Conservation (phyloP, 1,284 basidiomycete species). For the Marasmius fiardii region DNA sequence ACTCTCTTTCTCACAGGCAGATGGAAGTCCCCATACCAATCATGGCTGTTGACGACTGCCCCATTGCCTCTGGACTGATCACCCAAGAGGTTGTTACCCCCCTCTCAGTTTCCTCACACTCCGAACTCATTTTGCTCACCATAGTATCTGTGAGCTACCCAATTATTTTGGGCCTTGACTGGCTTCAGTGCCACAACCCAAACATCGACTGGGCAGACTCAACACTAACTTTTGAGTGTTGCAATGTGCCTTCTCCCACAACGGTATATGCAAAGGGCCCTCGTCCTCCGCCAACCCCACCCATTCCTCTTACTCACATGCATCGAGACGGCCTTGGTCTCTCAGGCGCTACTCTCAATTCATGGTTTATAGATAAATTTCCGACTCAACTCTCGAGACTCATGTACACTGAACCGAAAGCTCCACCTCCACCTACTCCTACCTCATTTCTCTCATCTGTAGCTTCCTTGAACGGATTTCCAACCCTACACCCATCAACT, state of each 20-base stretch:
- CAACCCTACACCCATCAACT: neutral
- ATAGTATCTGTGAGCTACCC: constrained; percentile 12
- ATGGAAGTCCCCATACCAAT: neutral
- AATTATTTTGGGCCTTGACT: constrained; percentile 16
- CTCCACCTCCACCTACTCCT: neutral
- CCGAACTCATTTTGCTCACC: neutral
- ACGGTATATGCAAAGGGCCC: too few species aligned
- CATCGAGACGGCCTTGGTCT: too few species aligned
- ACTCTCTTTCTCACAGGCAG: too few species aligned
- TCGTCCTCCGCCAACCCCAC: too few species aligned
- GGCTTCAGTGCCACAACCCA: constrained; percentile 15
- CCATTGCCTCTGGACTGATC: constrained; percentile 4
- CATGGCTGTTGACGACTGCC: constrained; percentile 1
- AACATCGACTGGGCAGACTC: constrained; percentile 12
- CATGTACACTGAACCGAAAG: neutral
- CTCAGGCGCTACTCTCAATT: too few species aligned
- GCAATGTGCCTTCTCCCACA: too few species aligned
- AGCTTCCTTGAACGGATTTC: neutral
- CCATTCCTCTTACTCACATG: too few species aligned
- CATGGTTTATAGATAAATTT: neutral
- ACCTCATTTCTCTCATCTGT: too few species aligned
- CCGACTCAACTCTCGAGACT: neutral
- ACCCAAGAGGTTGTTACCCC: constrained; percentile 8
- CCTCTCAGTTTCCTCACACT: neutral
- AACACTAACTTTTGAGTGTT: too few species aligned